A percentile compares a stretch with the other conserved stretches of the same genome.
phyloP scores from a whole-genome alignment of 768 basidiomycete species.

The Lepiota subincarnata region DNA sequence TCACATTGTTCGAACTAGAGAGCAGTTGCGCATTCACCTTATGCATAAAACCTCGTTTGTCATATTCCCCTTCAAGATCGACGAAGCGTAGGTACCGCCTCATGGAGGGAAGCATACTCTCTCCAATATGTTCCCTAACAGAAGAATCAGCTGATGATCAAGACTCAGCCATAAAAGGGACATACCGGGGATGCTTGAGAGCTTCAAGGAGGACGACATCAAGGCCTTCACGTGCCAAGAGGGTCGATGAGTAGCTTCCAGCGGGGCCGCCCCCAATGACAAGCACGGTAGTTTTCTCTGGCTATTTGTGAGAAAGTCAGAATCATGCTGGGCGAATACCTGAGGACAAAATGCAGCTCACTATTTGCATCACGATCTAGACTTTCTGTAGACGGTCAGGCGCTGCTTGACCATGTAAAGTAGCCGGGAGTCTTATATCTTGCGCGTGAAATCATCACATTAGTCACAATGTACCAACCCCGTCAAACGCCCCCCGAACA shows the following conservation, averaged over 20 bases:
- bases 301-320: slow-evolving; percentile 12
- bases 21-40: slow-evolving; percentile 19
- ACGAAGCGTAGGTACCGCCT: slow-evolving; percentile 31
- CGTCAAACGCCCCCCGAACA: no score
- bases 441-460: no score
- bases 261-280: slow-evolving; percentile 60
- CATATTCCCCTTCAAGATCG: slow-evolving; percentile 24
- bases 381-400: no score
- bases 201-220: slow-evolving; percentile 58
- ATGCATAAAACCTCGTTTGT: slow-evolving; percentile 25
- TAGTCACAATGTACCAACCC: no score
- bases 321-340: background rate
- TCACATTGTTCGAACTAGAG: background rate
- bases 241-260: slow-evolving; percentile 52
- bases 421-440: no score
- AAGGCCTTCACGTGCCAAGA: slow-evolving; percentile 50
- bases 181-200: slow-evolving; percentile 51
- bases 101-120: slow-evolving; percentile 30
- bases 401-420: no score
- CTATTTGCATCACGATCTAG: no score
- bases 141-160: background rate
- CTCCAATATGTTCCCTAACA: slow-evolving; percentile 37
- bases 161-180: background rate
- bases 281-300: slow-evolving; percentile 25
- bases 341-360: no score